These are phyloP conservation scores for Aureobasidium sp. DNA, from an alignment of 2,329 filamentous ascomycete genomes.

Conservation along the genomic window DNA sequence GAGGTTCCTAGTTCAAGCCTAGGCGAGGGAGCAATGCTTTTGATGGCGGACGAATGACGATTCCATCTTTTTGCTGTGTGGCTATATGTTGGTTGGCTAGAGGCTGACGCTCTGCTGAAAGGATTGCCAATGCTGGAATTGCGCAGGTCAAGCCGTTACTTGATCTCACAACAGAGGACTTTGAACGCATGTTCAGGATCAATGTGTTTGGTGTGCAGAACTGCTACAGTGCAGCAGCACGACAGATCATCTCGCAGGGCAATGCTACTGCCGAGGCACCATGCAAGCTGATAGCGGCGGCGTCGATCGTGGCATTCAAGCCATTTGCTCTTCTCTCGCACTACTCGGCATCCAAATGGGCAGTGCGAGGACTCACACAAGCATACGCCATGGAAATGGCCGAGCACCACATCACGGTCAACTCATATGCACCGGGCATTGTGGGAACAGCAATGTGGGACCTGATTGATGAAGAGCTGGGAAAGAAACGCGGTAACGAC, in stretches of 20 bases:
- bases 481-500: constrained; percentile 43
- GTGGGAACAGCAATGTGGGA: constrained; percentile 65
- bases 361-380: constrained; percentile 59
- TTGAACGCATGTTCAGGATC: constrained; percentile 54
- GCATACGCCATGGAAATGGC: constrained; percentile 62
- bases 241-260: constrained; percentile 58
- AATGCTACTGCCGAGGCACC: constrained; percentile 33
- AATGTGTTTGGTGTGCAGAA: constrained; percentile 61
- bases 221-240: constrained; percentile 56
- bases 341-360: constrained; percentile 60
- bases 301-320: constrained; percentile 53
- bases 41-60: background rate
- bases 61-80: background rate
- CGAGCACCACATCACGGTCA: constrained; percentile 57
- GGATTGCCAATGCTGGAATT: constrained; percentile 57
- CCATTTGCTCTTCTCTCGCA: constrained; percentile 53
- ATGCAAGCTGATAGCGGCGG: constrained; percentile 43
- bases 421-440: constrained; percentile 61
- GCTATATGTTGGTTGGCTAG: background rate
- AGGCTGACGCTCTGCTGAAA: constrained; percentile 16
- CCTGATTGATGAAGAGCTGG: constrained; percentile 55
- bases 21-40: constrained; percentile 10
- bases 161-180: constrained; percentile 51
- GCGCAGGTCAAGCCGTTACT: constrained; percentile 51
- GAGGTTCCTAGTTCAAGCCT: constrained; percentile 18